Base-by-base conservation (phyloP, 148 eudicot genomes). In the Chenopodium berlandieri region DNA sequence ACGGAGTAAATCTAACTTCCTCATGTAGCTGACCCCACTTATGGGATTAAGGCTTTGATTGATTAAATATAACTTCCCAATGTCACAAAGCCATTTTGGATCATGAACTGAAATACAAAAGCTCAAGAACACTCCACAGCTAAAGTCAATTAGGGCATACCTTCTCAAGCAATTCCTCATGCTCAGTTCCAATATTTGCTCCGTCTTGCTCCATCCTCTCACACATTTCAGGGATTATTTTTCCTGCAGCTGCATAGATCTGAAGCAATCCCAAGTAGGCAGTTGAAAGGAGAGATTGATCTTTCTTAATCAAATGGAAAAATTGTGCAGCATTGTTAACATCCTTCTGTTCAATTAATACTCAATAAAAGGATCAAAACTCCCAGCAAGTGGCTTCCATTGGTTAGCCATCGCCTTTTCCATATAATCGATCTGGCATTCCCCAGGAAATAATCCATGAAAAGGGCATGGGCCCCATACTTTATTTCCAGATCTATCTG, bases 241-340 rank as follows among this genome's bases (percentile, higher is more conserved):
- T 77, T 88, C 9, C 87, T 73, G 93, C 92, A 77, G 89, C 91
- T 37, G 66, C 86, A 73, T 95, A 90, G 37, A 75, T 89, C 76
- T 77, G 79, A 73, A 93, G 88, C 87, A 95, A 84, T 27, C 84
- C 68, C 31, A 60, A 50, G 81, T 89, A 91, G 67, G 84, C 85
- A 65, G 79, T 37, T 25, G 83, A 82, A 78, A 89, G 88, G 54
- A 93, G 86, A 81, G 73, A 48, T 50, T 85, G 79, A 31, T 80
- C 82, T 76, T 67, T 84, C 89, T 81, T 85, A 77, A 90, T 72
- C 84, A 88, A 66, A 58, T 79, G 64, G 83, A 83, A 85, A n/a
- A 94, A 85, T 56, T 79, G 71, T 80, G 91, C 93, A 37, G 90
- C 93, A 25, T 89, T 79, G 67, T 86, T 83, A 10, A 88, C 89